Evolutionary conservation across 768 basidiomycete species (phyloP).

Genomic region (Calocera cornea): DNA sequence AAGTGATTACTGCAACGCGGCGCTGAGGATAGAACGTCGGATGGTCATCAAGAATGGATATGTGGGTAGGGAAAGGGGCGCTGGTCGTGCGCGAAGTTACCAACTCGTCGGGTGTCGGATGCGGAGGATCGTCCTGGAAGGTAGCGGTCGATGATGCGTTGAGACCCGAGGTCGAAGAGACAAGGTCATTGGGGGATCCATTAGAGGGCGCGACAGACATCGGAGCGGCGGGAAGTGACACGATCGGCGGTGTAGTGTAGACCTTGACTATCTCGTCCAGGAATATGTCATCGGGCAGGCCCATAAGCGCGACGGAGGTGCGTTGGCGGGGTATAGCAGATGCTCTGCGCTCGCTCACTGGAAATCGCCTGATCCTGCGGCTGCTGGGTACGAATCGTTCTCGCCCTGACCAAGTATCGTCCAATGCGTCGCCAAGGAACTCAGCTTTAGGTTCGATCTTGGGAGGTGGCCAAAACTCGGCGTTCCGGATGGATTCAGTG

Average conservation of each 20-base stretch:
- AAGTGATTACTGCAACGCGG: not conserved
- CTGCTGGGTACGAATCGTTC: too few species aligned
- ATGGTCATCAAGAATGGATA: not conserved
- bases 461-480: not conserved
- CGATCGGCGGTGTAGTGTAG: not conserved
- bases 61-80: not conserved
- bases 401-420: not conserved
- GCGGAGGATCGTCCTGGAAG: not conserved
- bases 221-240: not conserved
- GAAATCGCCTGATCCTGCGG: too few species aligned
- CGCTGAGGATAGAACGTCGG: not conserved
- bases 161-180: not conserved
- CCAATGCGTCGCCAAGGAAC: not conserved
- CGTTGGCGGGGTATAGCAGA: not conserved
- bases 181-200: not conserved
- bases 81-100: not conserved
- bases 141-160: not conserved
- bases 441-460: not conserved
- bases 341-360: too few species aligned
- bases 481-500: not conserved
- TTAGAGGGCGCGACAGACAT: not conserved
- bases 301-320: not conserved
- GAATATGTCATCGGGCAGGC: not conserved
- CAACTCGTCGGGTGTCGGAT: not conserved
- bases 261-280: conserved; percentile 1